Evolutionary conservation across 352 stramenopile genomes (phyloP), one percentile per base, ranked within the genome.

Genomic region (Globisporangium sylvaticum): DNA sequence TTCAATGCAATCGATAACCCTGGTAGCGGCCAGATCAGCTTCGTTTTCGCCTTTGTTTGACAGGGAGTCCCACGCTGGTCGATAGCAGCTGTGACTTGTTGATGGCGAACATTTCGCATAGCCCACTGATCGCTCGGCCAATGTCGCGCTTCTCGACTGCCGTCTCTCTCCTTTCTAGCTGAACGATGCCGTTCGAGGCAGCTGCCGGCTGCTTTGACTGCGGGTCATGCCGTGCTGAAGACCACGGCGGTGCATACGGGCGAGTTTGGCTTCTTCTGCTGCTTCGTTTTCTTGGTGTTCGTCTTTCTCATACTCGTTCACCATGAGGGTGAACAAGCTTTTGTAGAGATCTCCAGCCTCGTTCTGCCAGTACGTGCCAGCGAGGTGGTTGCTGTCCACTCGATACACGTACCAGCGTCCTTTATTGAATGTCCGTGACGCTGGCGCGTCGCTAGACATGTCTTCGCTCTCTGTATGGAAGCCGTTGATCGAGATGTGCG

Each of bases 391-490:
- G 46, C 74, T 84, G 34, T 87, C 76, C 18, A 94, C 80, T 34
- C 85, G 83, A 50, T 94, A 91, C 46, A 94, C 83, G 62, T 94
- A 91, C 85, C 85, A 94, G 9, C 75, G 79, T 12, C 85, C 85
- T 58, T 84, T 87, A 59, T 79, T 62, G 57, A 89, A 88, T 54
- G 70, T 67, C 27, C 65, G 70, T 7, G 60, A 55, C 7, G 39
- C 34, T 77, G 69, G 22, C 20, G 37, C 10, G n/a, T 60, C 64
- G 57, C 78, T 71, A 42, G 29, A 4, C 6, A 83, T 66, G 4
- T 53, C 66, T 46, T 86, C 73, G 37, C 74, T 50, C 6, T 24
- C 42, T 50, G 5, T 72, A 32, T 84, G 78, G 52, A 92, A 84
- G 44, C 70, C 79, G 56, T 90, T 77, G 58, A 94, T 90, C 25